Conservation (phyloP, 331 rosid genomes). For the Cydonia oblonga region DNA sequence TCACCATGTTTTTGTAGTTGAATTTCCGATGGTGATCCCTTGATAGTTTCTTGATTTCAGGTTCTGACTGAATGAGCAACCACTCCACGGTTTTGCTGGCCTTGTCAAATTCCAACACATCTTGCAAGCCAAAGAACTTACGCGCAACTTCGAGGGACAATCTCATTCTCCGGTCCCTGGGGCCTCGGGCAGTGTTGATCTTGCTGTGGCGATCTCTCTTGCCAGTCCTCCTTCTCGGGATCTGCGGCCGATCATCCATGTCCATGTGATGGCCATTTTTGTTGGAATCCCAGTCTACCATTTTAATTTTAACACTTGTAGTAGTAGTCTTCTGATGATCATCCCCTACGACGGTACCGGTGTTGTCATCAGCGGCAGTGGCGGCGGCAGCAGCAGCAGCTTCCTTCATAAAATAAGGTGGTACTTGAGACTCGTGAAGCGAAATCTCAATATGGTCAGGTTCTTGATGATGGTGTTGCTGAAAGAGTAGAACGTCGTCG, state of each 20-base stretch:
- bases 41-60: conserved; percentile 46
- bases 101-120: conserved; percentile 67
- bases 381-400: not conserved
- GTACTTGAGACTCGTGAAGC: not conserved
- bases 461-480: conserved; percentile 6
- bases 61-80: conserved; percentile 48
- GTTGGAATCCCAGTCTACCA: conserved; percentile 13
- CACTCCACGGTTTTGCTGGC: conserved; percentile 92
- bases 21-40: conserved; percentile 8
- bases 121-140: conserved; percentile 74
- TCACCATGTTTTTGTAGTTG: not conserved
- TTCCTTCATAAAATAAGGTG: not conserved
- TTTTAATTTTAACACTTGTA: not conserved
- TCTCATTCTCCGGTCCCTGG: conserved; percentile 85
- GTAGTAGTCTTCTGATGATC: not conserved
- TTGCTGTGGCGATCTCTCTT: conserved; percentile 90
- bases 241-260: conserved; percentile 2
- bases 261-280: not conserved
- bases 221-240: conserved; percentile 38
- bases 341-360: not conserved
- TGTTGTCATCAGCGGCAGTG: not conserved
- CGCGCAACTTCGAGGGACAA: conserved; percentile 65
- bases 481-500: conserved; percentile 20
- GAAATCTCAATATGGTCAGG: not conserved
- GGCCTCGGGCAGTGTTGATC: conserved; percentile 57